These are phyloP conservation scores for Zancudomyces culisetae DNA, from an alignment of 371 early-diverging fungal species.

Conservation along the genomic window DNA sequence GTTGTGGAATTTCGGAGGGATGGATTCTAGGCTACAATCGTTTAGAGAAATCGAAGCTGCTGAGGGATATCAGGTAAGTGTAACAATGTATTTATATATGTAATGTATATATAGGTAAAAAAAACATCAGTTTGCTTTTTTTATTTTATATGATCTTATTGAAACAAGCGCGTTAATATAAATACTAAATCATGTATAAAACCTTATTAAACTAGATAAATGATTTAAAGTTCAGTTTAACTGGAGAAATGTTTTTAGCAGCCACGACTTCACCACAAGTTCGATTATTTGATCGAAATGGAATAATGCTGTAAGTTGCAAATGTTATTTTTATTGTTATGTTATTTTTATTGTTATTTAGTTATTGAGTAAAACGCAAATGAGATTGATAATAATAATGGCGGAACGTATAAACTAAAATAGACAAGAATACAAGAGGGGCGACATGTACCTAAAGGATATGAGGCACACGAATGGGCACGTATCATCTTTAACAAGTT, in stretches of 20 bases:
- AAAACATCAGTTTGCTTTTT: no score
- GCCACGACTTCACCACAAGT: constrained; percentile 55
- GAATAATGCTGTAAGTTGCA: constrained; percentile 27
- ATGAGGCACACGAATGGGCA: constrained; percentile 75
- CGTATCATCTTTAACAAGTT: constrained; percentile 55
- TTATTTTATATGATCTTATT: no score
- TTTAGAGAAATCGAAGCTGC: constrained; percentile 62
- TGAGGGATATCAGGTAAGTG: constrained; percentile 39
- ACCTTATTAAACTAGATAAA: constrained; percentile 34
- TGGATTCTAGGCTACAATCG: constrained; percentile 57
- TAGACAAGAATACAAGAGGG: constrained; percentile 52
- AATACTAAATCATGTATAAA: no score
- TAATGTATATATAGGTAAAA: background rate
- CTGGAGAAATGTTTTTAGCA: constrained; percentile 60
- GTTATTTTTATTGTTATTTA: background rate
- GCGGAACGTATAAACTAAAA: no score
- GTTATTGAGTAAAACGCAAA: no score
- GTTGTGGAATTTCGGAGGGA: constrained; percentile 80
- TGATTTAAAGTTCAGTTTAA: constrained; percentile 53
- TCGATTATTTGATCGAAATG: constrained; percentile 64
- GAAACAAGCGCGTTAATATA: no score
- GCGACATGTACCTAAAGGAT: constrained; percentile 87
- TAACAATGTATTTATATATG: background rate
- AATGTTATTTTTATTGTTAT: background rate
- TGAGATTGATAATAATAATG: no score